Conservation (phyloP, 106 monocot species). For the Vanilla planifolia region DNA sequence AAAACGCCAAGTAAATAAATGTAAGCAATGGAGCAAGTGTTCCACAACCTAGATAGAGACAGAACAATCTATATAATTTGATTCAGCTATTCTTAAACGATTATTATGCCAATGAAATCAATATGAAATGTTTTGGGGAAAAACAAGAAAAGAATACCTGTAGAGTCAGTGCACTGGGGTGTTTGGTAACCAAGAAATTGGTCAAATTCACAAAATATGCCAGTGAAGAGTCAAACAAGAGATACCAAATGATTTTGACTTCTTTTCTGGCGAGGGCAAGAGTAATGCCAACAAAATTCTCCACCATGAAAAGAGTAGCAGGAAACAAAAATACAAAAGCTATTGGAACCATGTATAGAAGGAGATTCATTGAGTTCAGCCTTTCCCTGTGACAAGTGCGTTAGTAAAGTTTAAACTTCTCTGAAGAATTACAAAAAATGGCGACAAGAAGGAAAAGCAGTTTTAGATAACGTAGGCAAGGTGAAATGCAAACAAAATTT, state of each 20-base stretch:
- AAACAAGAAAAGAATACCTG: slow-evolving; percentile 45
- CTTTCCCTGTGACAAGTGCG: slow-evolving; percentile 53
- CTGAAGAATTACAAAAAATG: background rate
- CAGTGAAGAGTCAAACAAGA: slow-evolving; percentile 67
- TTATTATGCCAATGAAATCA: no score
- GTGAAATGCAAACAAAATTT: no score
- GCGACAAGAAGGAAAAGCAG: no score
- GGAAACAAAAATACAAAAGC: slow-evolving; percentile 79
- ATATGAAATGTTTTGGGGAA: no score
- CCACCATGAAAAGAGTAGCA: slow-evolving; percentile 65
- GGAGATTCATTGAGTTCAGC: slow-evolving; percentile 94
- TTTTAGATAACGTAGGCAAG: no score
- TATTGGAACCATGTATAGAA: slow-evolving; percentile 91
- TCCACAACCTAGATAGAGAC: no score
- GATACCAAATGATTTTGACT: slow-evolving; percentile 53
- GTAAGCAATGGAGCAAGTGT: no score
- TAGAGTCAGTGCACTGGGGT: slow-evolving; percentile 85
- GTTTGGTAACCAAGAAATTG: slow-evolving; percentile 94
- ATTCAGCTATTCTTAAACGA: no score
- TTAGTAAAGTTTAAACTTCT: no score
- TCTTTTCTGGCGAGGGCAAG: slow-evolving; percentile 68
- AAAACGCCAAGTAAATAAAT: no score
- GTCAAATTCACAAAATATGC: slow-evolving; percentile 95
- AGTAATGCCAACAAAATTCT: slow-evolving; percentile 72
- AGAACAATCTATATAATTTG: no score